These are phyloP conservation scores for Fusarium incarnatum DNA, from an alignment of 2,329 filamentous ascomycete species.

Conservation along the genomic window DNA sequence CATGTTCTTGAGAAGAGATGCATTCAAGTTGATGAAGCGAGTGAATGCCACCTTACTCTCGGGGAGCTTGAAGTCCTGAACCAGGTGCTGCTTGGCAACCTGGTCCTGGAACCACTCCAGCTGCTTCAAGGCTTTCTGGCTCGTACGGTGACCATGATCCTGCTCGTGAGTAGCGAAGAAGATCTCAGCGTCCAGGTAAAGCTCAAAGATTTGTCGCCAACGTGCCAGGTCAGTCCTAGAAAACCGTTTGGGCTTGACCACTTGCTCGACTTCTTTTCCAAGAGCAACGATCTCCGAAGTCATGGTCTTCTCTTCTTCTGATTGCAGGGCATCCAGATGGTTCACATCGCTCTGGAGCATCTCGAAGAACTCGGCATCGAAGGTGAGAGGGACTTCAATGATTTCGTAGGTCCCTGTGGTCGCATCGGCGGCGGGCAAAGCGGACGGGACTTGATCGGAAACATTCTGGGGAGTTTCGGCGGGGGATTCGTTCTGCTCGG, in stretches of 20 bases:
- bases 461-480: background rate
- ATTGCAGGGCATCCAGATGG: slow-evolving; percentile 75
- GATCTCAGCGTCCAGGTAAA: slow-evolving; percentile 82
- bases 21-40: slow-evolving; percentile 79
- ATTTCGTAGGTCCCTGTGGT: slow-evolving; percentile 46
- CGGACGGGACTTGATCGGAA: background rate
- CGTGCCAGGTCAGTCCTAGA: slow-evolving; percentile 75
- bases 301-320: slow-evolving; percentile 72
- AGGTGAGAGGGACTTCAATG: slow-evolving; percentile 80
- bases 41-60: slow-evolving; percentile 73
- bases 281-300: slow-evolving; percentile 71
- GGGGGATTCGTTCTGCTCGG: background rate
- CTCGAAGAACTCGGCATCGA: slow-evolving; percentile 83
- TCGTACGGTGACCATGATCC: slow-evolving; percentile 75
- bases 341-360: slow-evolving; percentile 78
- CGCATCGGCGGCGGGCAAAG: background rate
- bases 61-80: slow-evolving; percentile 72
- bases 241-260: slow-evolving; percentile 72
- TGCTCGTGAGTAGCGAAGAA: slow-evolving; percentile 84
- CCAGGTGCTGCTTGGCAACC: slow-evolving; percentile 69
- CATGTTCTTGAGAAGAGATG: slow-evolving; percentile 79
- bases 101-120: slow-evolving; percentile 79
- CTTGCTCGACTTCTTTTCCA: slow-evolving; percentile 70
- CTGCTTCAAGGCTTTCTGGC: slow-evolving; percentile 72
- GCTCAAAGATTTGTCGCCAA: slow-evolving; percentile 85